Base-by-base conservation (phyloP, 805 yeast genomes). In the Hanseniaspora thailandica region DNA sequence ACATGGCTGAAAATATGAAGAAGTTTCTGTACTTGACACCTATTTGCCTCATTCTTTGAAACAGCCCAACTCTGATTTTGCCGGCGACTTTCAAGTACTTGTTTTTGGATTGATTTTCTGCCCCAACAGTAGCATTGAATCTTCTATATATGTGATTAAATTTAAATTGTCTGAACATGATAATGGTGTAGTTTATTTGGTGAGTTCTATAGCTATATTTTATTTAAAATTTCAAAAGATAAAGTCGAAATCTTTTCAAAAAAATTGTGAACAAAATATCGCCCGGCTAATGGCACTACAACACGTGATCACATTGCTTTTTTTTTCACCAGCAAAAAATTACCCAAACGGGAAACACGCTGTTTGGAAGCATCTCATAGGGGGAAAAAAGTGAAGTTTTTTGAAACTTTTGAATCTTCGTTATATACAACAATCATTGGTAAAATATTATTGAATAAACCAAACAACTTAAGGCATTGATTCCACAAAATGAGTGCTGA, bases 1-100 rank as follows among this genome's bases (percentile, higher is more conserved):
- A 65, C 58, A 75, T 70, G 0, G 78, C 72, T 1, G 77, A 73
- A 40, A 75, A 71, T 12, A 74, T 58, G 5, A 77, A 67, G 2
- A 75, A 47, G 22, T 47, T 47, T 22, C 45, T 47, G 23, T 39
- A 47, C 23, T 47, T 47, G 15, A 25, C 28, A 39, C 45, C 38
- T 2, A 47, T 47, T 5, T 33, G 38, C 31, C 41, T 47, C 4
- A 47, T 34, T 39, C 52, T 47, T 19, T 20, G 33, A 19, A 35
- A 31, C 3, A 47, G 15, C 1, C 52, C 52, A 19, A 22, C 35
- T 43, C 46, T 43, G 4, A 30, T 30, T 2, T 71, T 57, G 44
- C 58, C 64, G 55, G 69, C 73, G 54, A 66, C 64, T 12, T 62
- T 62, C 9, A 50, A 39, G 19, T 34, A 33, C 5, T 61, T 51